phyloP scores from a whole-genome alignment of 495 filamentous ascomycete genomes.

The Aspergillus bertholletiae region DNA sequence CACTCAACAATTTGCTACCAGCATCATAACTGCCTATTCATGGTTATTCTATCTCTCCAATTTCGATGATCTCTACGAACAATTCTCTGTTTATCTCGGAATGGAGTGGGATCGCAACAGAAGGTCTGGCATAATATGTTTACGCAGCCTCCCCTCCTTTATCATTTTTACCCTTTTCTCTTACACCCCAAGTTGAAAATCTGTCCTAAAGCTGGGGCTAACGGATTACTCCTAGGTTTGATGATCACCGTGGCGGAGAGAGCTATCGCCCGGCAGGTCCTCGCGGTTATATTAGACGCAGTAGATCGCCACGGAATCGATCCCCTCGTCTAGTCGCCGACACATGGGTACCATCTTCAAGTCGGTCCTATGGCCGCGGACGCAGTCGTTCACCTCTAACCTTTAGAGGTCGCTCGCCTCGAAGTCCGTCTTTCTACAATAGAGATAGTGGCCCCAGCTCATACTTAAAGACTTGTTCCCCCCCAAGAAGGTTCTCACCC shows the following conservation, averaged over 20 bases:
- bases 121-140: constrained; percentile 31
- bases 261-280: constrained; percentile 48
- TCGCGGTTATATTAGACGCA: constrained; percentile 37
- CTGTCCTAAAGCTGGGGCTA: not conserved
- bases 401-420: constrained; percentile 45
- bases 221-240: constrained; percentile 34
- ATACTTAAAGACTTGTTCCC: constrained; percentile 37
- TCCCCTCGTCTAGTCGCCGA: constrained; percentile 41
- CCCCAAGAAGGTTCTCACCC: constrained; percentile 43
- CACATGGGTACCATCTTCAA: constrained; percentile 45
- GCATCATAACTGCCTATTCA: too few relatives aligned
- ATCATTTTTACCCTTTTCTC: not conserved
- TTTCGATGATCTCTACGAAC: not conserved
- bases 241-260: constrained; percentile 52
- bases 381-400: constrained; percentile 43
- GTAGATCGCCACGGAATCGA: constrained; percentile 38
- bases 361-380: constrained; percentile 31
- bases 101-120: constrained; percentile 51
- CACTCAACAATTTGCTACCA: too few relatives aligned
- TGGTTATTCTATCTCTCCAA: too few relatives aligned
- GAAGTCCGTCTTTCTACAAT: constrained; percentile 40
- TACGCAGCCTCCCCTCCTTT: not conserved
- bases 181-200: not conserved
- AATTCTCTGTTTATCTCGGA: not conserved
- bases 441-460: constrained; percentile 32